Evolutionary conservation across 1,284 basidiomycete species (phyloP).

Genomic region (Fereydounia khargensis): DNA sequence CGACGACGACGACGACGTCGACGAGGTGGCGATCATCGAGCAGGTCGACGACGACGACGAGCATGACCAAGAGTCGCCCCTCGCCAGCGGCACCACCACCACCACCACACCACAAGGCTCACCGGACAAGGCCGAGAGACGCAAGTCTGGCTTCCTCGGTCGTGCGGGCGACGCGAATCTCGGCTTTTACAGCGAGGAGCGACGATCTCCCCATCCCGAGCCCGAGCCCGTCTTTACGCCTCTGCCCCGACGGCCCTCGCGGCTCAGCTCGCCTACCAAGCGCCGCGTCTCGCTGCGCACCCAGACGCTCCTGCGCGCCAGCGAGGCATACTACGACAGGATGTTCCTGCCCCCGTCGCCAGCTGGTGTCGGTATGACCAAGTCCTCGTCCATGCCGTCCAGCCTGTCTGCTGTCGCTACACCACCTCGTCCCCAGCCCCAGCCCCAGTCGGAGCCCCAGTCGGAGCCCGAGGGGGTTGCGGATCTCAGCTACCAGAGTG

Average conservation of each 20-base stretch:
- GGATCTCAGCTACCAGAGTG: slow-evolving; percentile 3
- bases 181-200: slow-evolving; percentile 38
- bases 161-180: slow-evolving; percentile 28
- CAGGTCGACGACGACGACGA: slow-evolving; percentile 17
- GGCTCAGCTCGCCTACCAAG: slow-evolving; percentile 23
- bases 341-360: slow-evolving; percentile 30
- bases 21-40: slow-evolving; percentile 24
- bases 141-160: slow-evolving; percentile 38
- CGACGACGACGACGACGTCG: slow-evolving; percentile 1
- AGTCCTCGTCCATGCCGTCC: slow-evolving; percentile 25
- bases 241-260: slow-evolving; percentile 19
- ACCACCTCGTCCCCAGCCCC: not conserved
- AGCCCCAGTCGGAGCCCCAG: slow-evolving; percentile 1
- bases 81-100: not conserved
- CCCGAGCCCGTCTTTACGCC: slow-evolving; percentile 9
- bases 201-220: not conserved
- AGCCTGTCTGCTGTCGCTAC: slow-evolving; percentile 12
- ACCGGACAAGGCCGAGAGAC: slow-evolving; percentile 14
- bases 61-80: slow-evolving; percentile 4
- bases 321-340: slow-evolving; percentile 27
- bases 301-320: slow-evolving; percentile 24
- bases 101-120: slow-evolving; percentile 2
- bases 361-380: slow-evolving; percentile 6
- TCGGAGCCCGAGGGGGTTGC: slow-evolving; percentile 6
- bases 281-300: slow-evolving; percentile 33